Base-by-base conservation (phyloP, 208 protist genomes). In the Trypanosoma avium region DNA sequence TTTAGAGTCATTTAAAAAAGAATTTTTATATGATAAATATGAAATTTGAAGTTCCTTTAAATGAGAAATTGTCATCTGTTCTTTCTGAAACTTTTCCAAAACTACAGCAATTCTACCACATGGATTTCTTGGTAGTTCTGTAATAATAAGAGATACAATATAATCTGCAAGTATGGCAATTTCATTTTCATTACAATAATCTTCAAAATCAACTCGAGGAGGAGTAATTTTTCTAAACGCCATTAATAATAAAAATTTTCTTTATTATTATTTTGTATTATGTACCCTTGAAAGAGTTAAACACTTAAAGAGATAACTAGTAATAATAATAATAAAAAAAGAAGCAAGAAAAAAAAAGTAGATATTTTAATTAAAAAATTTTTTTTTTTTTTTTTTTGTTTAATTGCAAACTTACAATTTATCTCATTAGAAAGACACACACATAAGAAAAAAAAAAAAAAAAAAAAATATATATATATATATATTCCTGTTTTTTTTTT, bases 401-500 rank as follows among this genome's bases (percentile, higher is more conserved):
- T 40, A 6, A n/a, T n/a, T n/a, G n/a, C n/a, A n/a, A n/a, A n/a
- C n/a, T n/a, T n/a, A n/a, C n/a, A n/a, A n/a, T n/a, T n/a, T n/a
- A n/a, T n/a, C n/a, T n/a, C n/a, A n/a, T n/a, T n/a, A n/a, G n/a
- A n/a, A n/a, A n/a, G n/a, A n/a, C n/a, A n/a, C n/a, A n/a, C n/a
- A n/a, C n/a, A n/a, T n/a, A n/a, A n/a, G n/a, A n/a, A n/a, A n/a
- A n/a, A n/a, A n/a, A n/a, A n/a, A n/a, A n/a, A n/a, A n/a, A n/a
- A n/a, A n/a, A n/a, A n/a, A n/a, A n/a, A n/a, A n/a, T n/a, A n/a
- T n/a, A n/a, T n/a, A n/a, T n/a, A n/a, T n/a, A n/a, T n/a, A n/a
- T n/a, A n/a, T 46, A 48, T 42, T 53, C 21, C 29, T 35, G n/a
- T 57, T 46, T 55, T 27, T 32, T 59, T 59, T 40, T 38, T 24